Evolutionary conservation across 768 basidiomycete species (phyloP).

Genomic region (Tulasnella sp.): DNA sequence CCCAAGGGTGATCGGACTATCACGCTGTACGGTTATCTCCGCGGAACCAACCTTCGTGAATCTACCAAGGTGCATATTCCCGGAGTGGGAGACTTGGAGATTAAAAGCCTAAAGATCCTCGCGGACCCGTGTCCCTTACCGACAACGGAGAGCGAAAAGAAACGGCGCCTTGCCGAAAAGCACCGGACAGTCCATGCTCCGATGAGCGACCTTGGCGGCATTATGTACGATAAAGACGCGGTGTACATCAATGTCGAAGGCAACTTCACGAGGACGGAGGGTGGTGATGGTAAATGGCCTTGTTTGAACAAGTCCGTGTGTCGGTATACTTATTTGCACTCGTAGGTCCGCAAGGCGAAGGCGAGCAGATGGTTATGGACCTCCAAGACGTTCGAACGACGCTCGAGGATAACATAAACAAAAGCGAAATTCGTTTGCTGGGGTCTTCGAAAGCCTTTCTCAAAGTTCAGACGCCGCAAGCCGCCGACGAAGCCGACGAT

Average conservation of each 20-base stretch:
- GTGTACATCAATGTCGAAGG: slow-evolving; percentile 98
- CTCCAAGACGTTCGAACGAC: slow-evolving; percentile 80
- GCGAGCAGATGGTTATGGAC: slow-evolving; percentile 96
- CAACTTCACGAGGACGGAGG: slow-evolving; percentile 69
- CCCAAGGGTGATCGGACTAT: slow-evolving; percentile 92
- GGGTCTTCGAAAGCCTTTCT: slow-evolving; percentile 72
- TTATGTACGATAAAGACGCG: slow-evolving; percentile 96
- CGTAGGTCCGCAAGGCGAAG: slow-evolving; percentile 77
- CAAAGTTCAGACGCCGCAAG: slow-evolving; percentile 32
- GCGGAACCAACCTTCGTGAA: slow-evolving; percentile 73
- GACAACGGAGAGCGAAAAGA: slow-evolving; percentile 76
- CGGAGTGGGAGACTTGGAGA: slow-evolving; percentile 82
- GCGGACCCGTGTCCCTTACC: slow-evolving; percentile 96
- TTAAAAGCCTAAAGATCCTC: slow-evolving; percentile 63
- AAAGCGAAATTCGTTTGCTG: slow-evolving; percentile 75
- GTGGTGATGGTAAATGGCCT: slow-evolving; percentile 48
- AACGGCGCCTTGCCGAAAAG: slow-evolving; percentile 90
- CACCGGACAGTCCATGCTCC: slow-evolving; percentile 91
- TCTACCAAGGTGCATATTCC: slow-evolving; percentile 87
- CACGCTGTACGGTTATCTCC: slow-evolving; percentile 89
- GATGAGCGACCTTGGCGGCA: slow-evolving; percentile 96
- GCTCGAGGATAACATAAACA: slow-evolving; percentile 73
- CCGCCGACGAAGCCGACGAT: slow-evolving; percentile 34
- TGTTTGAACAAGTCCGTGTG: slow-evolving; percentile 11
- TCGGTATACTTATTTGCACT: slow-evolving; percentile 4